Evolutionary conservation across 177 flowering plant species (phyloP).

Genomic region (Vitis hybrid): DNA sequence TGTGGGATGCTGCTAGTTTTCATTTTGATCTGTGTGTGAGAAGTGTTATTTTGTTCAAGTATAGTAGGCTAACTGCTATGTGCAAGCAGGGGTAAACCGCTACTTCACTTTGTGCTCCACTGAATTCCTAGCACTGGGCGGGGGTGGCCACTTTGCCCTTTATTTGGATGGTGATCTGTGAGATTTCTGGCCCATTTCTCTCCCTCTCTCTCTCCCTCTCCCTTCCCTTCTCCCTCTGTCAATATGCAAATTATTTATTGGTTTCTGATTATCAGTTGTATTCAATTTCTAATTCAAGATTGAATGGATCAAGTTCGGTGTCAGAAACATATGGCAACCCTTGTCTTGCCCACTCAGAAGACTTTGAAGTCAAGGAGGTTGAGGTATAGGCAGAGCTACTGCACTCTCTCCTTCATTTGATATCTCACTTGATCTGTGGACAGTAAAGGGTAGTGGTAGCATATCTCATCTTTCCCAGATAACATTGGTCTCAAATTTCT

Average conservation of each 20-base stretch:
- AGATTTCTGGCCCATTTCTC: slow-evolving; percentile 28
- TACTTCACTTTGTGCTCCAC: slow-evolving; percentile 86
- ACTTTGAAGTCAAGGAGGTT: slow-evolving; percentile 87
- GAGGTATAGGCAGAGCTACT: slow-evolving; percentile 52
- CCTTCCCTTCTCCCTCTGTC: not conserved
- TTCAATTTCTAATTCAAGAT: slow-evolving; percentile 29
- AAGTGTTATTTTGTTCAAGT: not conserved
- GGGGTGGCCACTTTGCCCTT: slow-evolving; percentile 95
- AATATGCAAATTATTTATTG: not conserved
- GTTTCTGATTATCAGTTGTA: not conserved
- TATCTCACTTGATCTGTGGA: too few species aligned
- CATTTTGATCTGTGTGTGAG: not conserved
- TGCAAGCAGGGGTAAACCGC: slow-evolving; percentile 79
- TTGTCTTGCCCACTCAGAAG: slow-evolving; percentile 75
- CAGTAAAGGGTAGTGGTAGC: too few species aligned
- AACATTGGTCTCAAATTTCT: too few species aligned
- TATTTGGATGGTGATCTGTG: slow-evolving; percentile 92
- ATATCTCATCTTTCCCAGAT: too few species aligned
- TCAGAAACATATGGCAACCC: slow-evolving; percentile 97
- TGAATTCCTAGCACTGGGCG: slow-evolving; percentile 89
- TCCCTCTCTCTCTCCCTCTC: not conserved
- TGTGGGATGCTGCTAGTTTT: too few species aligned
- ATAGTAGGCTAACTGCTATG: not conserved
- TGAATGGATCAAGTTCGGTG: slow-evolving; percentile 84
- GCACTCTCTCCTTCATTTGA: slow-evolving; percentile 3